phyloP scores from a whole-genome alignment of 2,329 filamentous ascomycete species.

The Neospermospora avenae region DNA sequence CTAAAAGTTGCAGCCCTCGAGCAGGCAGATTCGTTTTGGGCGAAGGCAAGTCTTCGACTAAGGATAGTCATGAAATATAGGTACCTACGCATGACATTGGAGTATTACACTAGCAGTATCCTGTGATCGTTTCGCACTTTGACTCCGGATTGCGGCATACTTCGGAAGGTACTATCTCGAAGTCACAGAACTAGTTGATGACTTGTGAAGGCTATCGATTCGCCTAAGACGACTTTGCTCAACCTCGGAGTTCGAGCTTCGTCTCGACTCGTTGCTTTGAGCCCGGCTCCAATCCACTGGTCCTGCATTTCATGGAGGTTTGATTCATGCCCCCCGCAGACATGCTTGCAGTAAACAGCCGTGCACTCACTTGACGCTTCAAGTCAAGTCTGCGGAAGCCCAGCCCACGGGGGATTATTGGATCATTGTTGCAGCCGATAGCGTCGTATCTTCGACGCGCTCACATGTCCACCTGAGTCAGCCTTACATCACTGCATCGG shows the following conservation, averaged over 20 bases:
- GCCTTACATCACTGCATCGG: background rate
- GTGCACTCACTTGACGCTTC: background rate
- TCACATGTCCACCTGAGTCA: background rate
- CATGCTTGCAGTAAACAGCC: background rate
- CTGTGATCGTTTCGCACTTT: too few species aligned
- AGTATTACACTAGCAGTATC: too few species aligned
- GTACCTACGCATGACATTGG: too few species aligned
- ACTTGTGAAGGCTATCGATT: too few species aligned
- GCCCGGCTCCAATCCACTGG: background rate
- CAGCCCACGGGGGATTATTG: background rate
- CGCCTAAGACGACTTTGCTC: too few species aligned
- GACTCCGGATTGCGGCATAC: too few species aligned
- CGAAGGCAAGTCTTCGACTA: too few species aligned
- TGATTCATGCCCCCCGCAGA: background rate
- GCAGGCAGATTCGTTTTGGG: too few species aligned
- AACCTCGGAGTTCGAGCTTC: too few species aligned
- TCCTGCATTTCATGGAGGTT: background rate
- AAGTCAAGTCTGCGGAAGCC: background rate
- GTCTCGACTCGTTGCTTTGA: background rate
- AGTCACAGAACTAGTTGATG: too few species aligned
- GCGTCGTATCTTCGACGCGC: background rate
- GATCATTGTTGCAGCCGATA: background rate
- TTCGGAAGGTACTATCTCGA: too few species aligned
- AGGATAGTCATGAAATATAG: too few species aligned
- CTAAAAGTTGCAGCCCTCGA: background rate